Evolutionary conservation across 306 rosid species (phyloP).

Genomic region (Senna siamea): DNA sequence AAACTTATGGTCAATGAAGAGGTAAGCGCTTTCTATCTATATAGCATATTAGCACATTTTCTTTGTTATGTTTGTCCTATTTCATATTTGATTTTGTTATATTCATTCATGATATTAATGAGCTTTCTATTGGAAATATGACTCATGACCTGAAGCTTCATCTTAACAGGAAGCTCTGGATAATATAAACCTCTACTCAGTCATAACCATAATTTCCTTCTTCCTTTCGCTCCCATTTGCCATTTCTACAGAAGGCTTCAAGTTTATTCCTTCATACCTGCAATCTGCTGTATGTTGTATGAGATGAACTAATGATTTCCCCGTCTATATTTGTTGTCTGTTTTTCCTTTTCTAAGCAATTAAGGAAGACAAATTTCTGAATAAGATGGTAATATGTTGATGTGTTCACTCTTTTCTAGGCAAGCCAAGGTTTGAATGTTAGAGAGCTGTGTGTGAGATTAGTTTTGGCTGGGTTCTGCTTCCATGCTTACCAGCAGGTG

Average conservation of each 20-base stretch:
- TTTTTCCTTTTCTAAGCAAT: conserved; percentile 5
- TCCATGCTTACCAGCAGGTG: conserved; percentile 80
- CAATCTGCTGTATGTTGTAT: conserved; percentile 58
- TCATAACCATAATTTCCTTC: conserved; percentile 73
- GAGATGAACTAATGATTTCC: background rate
- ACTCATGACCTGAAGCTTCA: conserved; percentile 35
- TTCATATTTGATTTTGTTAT: background rate
- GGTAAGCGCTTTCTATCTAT: conserved; percentile 44
- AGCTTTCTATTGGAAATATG: conserved; percentile 15
- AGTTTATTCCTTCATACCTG: conserved; percentile 67
- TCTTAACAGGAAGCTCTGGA: conserved; percentile 68
- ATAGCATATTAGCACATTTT: background rate
- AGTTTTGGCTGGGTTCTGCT: conserved; percentile 72
- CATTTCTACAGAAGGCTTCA: conserved; percentile 68
- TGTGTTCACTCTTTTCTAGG: conserved; percentile 40
- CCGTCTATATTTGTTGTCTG: background rate
- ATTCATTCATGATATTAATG: background rate
- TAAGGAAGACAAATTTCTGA: conserved; percentile 22
- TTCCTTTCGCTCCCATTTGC: conserved; percentile 59
- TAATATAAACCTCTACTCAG: conserved; percentile 74
- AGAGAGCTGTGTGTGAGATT: conserved; percentile 61
- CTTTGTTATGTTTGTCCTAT: background rate
- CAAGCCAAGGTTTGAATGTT: conserved; percentile 66
- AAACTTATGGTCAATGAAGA: conserved; percentile 68
- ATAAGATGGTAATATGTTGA: background rate